Percentiles rank a stretch among this genome's conserved stretches.
Evolutionary conservation across 2,329 filamentous ascomycete genomes (phyloP).

Genomic region (Aspergillus awamori): DNA sequence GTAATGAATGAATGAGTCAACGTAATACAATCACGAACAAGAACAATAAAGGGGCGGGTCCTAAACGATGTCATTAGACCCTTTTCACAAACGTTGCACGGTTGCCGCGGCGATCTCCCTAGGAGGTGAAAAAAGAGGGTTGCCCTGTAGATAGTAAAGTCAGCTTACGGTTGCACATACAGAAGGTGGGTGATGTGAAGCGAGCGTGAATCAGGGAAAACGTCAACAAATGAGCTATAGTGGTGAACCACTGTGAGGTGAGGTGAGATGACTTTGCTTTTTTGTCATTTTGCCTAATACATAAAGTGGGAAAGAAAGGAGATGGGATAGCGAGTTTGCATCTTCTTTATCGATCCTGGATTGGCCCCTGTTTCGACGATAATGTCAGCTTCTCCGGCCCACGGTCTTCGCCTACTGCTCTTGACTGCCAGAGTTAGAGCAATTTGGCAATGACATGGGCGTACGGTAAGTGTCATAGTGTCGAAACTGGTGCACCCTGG

Average conservation of each 20-base stretch:
- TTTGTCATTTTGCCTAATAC: not conserved
- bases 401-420: not conserved
- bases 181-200: not conserved
- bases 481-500: not conserved
- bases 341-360: not conserved
- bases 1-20: not conserved
- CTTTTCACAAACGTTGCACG: too few relatives aligned
- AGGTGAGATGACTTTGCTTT: not conserved
- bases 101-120: not conserved
- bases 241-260: not conserved
- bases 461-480: not conserved
- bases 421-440: not conserved
- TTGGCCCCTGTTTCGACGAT: not conserved
- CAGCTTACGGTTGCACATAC: not conserved
- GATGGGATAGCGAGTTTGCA: not conserved
- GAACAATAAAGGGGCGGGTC: too few relatives aligned
- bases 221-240: not conserved
- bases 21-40: not conserved
- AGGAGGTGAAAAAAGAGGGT: not conserved
- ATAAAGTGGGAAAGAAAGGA: not conserved
- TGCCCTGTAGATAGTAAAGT: not conserved
- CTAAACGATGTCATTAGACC: too few relatives aligned
- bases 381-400: not conserved
- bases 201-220: not conserved
- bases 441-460: not conserved